Evolutionary conservation across 306 rosid genomes (phyloP), one percentile per base, ranked within the genome.

Genomic region (Citrullus colocynthis): DNA sequence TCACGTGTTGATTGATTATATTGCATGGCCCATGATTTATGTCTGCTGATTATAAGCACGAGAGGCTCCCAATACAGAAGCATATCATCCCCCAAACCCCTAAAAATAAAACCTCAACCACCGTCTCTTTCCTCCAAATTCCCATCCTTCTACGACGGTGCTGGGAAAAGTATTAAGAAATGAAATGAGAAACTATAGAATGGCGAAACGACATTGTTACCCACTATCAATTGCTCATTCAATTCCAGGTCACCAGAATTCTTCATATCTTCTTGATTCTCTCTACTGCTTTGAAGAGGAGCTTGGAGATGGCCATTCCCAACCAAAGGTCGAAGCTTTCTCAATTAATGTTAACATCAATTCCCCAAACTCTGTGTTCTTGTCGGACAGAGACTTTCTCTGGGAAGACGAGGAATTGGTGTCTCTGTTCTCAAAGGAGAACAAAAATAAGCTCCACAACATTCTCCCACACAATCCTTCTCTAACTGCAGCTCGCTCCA

Each of bases 351-450:
- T 24, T 80, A 79, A 49, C 21, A 7, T 73, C 77, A 34, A 74
- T 37, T 74, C 78, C 42, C 66, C 78, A 30, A 81, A 81, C 62
- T 67, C 82, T 54, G 79, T 78, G 55, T 14, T 60, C 20, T 61
- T 91, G 62, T 61, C 84, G 8, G 88, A 96, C 79, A 88, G 80
- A 17, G 96, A 95, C 85, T 79, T 95, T 41, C 79, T 81, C 30
- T 92, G 96, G 88, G 96, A 93, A 21, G 87, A 91, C 6, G 88
- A 88, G n/a, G 96, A 96, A 84, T 86, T 96, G 3, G 55, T 56
- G 51, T 81, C 89, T 77, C 84, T 96, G 39, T 81, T 93, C 1
- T 63, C 86, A 0, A 96, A 85, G 52, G 87, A 96, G 77, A 77
- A 82, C 13, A 79, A 36, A 36, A 88, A 84, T 60, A 82, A 85